phyloP scores from a whole-genome alignment of 140 eudicot genomes.

The Oenanthe javanica region DNA sequence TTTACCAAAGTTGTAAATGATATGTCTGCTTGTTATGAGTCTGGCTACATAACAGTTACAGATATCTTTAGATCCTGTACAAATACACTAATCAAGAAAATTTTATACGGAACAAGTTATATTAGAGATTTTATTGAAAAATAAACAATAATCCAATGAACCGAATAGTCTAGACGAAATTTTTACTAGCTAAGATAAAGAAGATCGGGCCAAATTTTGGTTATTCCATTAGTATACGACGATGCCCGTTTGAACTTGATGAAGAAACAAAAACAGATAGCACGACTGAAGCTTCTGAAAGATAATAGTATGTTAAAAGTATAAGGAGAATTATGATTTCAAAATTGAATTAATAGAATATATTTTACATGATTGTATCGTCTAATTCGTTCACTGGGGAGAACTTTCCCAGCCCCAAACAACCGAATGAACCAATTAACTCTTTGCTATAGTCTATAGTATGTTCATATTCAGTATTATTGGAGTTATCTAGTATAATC shows the following conservation, averaged over 20 bases:
- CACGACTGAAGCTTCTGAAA: not conserved
- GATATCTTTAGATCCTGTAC: not conserved
- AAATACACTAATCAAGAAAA: not conserved
- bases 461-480: not conserved
- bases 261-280: not conserved
- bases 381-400: not conserved
- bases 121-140: not conserved
- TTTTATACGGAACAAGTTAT: not conserved
- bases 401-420: not conserved
- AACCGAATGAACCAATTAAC: not conserved
- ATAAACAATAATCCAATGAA: too few relatives aligned
- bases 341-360: slow-evolving; percentile 16
- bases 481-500: not conserved
- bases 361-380: not conserved
- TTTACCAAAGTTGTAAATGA: too few relatives aligned
- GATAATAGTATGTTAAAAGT: not conserved
- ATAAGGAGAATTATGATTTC: not conserved
- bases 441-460: slow-evolving; percentile 8
- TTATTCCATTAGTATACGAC: not conserved
- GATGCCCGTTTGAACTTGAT: not conserved
- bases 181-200: not conserved
- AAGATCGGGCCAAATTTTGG: not conserved
- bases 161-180: not conserved
- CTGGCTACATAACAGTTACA: not conserved
- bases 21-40: too few relatives aligned